Base-by-base conservation (phyloP, 2,329 filamentous ascomycete genomes). In the Aspergillus fijiensis region DNA sequence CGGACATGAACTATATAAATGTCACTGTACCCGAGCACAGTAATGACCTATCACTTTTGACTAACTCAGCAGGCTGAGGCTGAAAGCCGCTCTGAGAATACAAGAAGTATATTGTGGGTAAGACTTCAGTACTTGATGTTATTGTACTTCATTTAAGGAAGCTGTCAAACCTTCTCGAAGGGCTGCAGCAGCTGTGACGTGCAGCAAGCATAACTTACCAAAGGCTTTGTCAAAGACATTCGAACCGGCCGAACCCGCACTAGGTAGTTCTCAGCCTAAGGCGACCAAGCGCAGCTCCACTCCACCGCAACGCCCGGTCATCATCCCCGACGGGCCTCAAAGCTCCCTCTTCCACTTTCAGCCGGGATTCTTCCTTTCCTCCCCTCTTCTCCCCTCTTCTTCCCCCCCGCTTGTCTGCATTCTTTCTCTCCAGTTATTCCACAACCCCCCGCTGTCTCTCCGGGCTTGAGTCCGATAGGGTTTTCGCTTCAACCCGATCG, bases 321-420 rank as follows among this genome's bases (percentile, higher is more conserved):
- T 54, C 59, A 55, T 35, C 58, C 56, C 39, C 58, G 53, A 61
- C 56, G 25, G 27, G 48, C 62, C 56, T 64, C 51, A 45, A 58
- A 61, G 59, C 56, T 61, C 59, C 51, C 56, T 59, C 56, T 49
- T 49, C 31, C 25, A 60, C 27, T 31, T 27, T n/a, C 47, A 33
- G 27, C 21, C 55, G 33, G 21, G n/a, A 27, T 39, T 52, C 51
- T 35, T 42, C 55, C 55, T 51, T 48, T 47, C 48, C 35, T 56
- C 54, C 45, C 39, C 39, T 16, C 33, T 12, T 35, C 33, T 35
- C 33, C 33, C 9, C 27, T 9, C 27, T 9, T 9, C 27, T 2
- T 7, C 31, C 45, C 52, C 23, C 23, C 49, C 48, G 48, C 27
- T 31, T 51, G 48, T 35, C 50, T 45, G 35, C 35, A 31, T 52